Evolutionary conservation across 2,329 filamentous ascomycete genomes (phyloP).

Genomic region (Claviceps capensis): DNA sequence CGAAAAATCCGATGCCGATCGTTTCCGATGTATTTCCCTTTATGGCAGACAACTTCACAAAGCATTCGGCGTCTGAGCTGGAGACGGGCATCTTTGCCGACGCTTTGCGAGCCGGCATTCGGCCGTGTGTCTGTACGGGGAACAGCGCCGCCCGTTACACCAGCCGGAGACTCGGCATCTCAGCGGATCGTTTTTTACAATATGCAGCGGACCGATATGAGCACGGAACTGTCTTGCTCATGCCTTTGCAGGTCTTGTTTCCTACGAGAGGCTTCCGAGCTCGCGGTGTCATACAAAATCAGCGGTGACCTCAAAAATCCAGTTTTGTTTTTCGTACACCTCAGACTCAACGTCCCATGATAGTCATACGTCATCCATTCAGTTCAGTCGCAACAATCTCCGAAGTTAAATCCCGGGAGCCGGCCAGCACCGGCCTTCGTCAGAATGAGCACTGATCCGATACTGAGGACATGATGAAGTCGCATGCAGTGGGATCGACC

Average conservation of each 20-base stretch:
- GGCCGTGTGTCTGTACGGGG: not conserved
- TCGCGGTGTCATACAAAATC: too few species aligned
- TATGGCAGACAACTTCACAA: not conserved
- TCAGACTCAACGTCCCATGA: not conserved
- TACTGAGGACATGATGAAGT: not conserved
- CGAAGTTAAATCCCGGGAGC: not conserved
- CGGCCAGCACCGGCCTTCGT: not conserved
- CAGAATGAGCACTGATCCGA: not conserved
- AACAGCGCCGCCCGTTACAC: not conserved
- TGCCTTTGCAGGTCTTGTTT: not conserved
- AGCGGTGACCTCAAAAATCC: too few species aligned
- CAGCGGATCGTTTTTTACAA: not conserved
- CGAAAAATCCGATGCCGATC: not conserved
- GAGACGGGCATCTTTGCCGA: not conserved
- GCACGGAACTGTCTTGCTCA: too few species aligned
- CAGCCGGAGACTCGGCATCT: not conserved
- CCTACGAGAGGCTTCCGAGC: not conserved
- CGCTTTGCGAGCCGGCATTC: not conserved
- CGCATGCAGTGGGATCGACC: not conserved
- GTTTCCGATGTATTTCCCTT: not conserved
- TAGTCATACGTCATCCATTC: not conserved
- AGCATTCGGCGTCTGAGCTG: not conserved
- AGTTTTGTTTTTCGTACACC: not conserved
- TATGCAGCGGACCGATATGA: not conserved
- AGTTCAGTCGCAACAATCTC: not conserved